Conservation (phyloP, 192 early-diverging fungal genomes). For the Phycomyces nitens region DNA sequence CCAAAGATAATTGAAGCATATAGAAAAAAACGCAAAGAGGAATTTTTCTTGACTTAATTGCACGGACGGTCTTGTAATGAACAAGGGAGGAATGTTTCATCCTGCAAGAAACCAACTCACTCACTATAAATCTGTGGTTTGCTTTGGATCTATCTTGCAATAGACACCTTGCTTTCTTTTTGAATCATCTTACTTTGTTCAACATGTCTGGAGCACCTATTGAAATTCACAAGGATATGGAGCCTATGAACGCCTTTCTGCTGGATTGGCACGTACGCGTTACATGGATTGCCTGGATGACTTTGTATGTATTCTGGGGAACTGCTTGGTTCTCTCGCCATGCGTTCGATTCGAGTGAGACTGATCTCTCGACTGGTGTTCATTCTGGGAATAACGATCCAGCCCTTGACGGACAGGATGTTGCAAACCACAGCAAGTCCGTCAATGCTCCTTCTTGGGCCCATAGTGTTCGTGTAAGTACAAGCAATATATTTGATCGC, state of each 20-base stretch:
- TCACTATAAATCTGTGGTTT: too few species aligned
- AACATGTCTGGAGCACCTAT: too few species aligned
- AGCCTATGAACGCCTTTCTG: slow-evolving; percentile 14
- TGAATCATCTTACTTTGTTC: too few species aligned
- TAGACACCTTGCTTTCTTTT: too few species aligned
- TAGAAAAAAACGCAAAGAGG: too few species aligned
- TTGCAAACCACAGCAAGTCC: background rate
- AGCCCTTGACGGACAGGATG: background rate
- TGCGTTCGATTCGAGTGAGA: slow-evolving; percentile 8
- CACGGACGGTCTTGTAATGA: too few species aligned
- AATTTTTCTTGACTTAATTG: too few species aligned
- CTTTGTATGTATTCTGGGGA: slow-evolving; percentile 31
- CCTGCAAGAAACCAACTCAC: too few species aligned
- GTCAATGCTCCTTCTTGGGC: background rate
- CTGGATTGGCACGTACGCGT: slow-evolving; percentile 23
- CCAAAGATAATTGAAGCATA: too few species aligned
- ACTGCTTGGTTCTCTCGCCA: slow-evolving; percentile 29
- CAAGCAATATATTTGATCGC: background rate
- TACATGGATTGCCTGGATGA: slow-evolving; percentile 30
- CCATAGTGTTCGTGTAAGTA: background rate
- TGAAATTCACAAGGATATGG: background rate
- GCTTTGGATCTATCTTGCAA: too few species aligned
- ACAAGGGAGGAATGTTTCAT: too few species aligned
- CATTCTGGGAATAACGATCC: background rate
- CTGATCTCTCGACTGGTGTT: background rate